Conservation (phyloP, 768 basidiomycete species). For the Pluteus cervinus region DNA sequence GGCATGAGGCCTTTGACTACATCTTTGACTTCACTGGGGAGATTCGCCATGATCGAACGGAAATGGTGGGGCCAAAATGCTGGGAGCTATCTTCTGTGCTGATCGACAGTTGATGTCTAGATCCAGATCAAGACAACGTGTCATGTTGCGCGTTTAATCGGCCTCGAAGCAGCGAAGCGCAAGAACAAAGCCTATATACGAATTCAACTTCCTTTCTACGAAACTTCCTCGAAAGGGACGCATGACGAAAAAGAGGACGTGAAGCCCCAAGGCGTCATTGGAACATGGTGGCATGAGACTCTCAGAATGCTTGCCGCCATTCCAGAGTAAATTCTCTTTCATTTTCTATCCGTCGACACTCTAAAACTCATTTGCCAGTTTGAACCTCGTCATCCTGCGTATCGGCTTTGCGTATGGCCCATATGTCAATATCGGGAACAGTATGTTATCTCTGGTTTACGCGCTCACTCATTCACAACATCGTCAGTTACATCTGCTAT, state of each 20-base stretch:
- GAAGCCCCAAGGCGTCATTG: conserved; percentile 63
- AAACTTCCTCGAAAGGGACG: conserved; percentile 58
- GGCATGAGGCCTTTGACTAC: conserved; percentile 64
- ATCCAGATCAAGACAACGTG: conserved; percentile 77
- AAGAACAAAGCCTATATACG: conserved; percentile 77
- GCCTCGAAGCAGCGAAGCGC: conserved; percentile 72
- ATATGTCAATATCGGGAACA: conserved; percentile 64
- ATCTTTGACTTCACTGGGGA: conserved; percentile 88
- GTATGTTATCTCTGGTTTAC: conserved; percentile 31
- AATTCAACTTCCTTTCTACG: conserved; percentile 73
- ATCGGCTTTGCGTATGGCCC: conserved; percentile 78
- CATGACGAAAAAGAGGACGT: conserved; percentile 70
- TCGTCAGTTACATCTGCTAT: conserved; percentile 60
- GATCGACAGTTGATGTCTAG: no score
- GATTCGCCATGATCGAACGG: conserved; percentile 65
- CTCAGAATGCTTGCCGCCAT: conserved; percentile 70
- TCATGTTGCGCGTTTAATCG: conserved; percentile 60
- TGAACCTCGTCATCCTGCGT: conserved; percentile 77
- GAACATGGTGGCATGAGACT: conserved; percentile 89
- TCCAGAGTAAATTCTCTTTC: conserved; percentile 43
- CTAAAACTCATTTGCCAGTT: conserved; percentile 30
- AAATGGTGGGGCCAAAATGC: conserved; percentile 45
- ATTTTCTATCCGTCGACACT: conserved; percentile 4
- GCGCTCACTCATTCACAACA: conserved; percentile 3
- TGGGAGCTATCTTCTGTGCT: conserved; percentile 1